Percentiles rank a stretch among this genome's conserved stretches.
phyloP scores from a whole-genome alignment of 177 flowering plant genomes.

The Vitis hybrid region DNA sequence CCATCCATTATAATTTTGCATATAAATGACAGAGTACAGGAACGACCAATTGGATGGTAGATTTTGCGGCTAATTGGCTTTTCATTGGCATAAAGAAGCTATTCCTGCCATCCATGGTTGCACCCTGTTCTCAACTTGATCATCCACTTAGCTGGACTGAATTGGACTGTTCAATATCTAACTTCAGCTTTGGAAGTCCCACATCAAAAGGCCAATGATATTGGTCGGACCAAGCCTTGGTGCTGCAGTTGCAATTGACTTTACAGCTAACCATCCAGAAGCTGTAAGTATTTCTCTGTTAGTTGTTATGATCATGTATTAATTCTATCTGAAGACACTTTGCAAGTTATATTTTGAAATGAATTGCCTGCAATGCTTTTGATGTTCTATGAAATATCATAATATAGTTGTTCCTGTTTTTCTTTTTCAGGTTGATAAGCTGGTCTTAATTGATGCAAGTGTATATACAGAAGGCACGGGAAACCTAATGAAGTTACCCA shows the following conservation, averaged over 20 bases:
- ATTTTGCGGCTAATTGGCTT: not conserved
- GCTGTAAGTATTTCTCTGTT: slow-evolving; percentile 55
- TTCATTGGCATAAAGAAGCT: not conserved
- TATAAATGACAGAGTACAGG: not conserved
- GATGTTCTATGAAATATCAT: not conserved
- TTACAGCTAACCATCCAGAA: slow-evolving; percentile 74
- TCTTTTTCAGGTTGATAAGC: slow-evolving; percentile 64
- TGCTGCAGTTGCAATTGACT: slow-evolving; percentile 95
- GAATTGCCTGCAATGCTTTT: not conserved
- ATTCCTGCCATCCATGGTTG: not conserved
- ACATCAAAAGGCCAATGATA: slow-evolving; percentile 77
- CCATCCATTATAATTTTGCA: no score
- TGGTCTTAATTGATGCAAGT: slow-evolving; percentile 89
- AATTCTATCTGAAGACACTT: no score
- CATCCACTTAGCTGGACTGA: not conserved
- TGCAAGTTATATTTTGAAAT: not conserved
- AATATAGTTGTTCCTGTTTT: not conserved
- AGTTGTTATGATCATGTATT: not conserved
- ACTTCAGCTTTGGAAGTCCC: slow-evolving; percentile 71
- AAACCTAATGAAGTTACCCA: slow-evolving; percentile 46
- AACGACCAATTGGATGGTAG: not conserved
- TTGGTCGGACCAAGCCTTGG: slow-evolving; percentile 99
- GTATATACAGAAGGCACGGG: slow-evolving; percentile 92
- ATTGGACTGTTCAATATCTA: slow-evolving; percentile 4
- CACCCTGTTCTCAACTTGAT: not conserved